Evolutionary conservation across 2,329 filamentous ascomycete species (phyloP).

Genomic region (Phialocephala sp.): DNA sequence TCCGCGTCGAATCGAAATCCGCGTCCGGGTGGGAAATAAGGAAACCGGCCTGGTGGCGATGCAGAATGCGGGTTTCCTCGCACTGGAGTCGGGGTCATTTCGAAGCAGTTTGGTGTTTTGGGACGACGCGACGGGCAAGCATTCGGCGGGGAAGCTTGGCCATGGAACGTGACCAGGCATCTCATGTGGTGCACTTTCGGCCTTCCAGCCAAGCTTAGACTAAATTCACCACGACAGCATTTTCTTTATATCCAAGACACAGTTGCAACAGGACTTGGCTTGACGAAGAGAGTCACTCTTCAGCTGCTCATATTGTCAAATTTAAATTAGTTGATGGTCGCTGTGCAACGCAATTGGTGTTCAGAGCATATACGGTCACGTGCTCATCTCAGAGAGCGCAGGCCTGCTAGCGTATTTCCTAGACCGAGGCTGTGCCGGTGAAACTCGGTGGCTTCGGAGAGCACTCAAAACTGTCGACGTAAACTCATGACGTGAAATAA

Average conservation of each 20-base stretch:
- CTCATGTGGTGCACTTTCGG: too few species aligned
- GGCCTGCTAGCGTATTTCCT: neutral
- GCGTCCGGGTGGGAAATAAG: slow-evolving; percentile 16
- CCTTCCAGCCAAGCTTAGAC: too few species aligned
- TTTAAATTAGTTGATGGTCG: too few species aligned
- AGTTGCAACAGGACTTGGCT: too few species aligned
- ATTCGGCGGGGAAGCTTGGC: neutral
- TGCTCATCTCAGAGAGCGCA: neutral
- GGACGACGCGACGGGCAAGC: slow-evolving; percentile 22
- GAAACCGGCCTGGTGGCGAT: slow-evolving; percentile 8
- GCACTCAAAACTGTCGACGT: neutral
- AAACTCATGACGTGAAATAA: neutral
- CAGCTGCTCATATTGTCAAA: too few species aligned
- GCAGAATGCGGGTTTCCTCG: slow-evolving; percentile 3
- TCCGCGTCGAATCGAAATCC: slow-evolving; percentile 17
- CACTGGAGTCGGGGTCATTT: slow-evolving; percentile 16
- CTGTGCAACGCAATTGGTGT: too few species aligned
- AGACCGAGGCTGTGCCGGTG: neutral
- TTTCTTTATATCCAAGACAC: too few species aligned
- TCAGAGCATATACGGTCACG: neutral
- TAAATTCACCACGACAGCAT: too few species aligned
- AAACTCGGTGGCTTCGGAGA: neutral
- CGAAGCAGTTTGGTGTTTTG: neutral
- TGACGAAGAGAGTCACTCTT: too few species aligned
- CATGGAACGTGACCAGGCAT: too few species aligned